Percentiles rank a stretch among this genome's conserved stretches.
Conservation (phyloP, 805 yeast species). For the Myxozyma melibiosi region DNA sequence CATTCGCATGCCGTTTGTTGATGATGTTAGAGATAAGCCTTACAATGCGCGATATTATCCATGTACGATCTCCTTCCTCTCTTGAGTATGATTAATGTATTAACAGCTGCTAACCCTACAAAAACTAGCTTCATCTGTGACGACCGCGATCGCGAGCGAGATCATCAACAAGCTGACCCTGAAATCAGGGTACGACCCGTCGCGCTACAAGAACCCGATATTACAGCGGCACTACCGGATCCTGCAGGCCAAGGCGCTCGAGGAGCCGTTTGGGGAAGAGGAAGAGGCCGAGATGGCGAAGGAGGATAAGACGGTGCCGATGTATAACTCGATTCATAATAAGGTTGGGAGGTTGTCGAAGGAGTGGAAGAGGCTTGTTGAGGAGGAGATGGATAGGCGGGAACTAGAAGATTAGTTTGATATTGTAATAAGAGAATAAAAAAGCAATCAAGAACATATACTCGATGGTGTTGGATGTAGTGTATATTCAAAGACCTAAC, state of each 20-base stretch:
- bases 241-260: slow-evolving; percentile 66
- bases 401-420: too few species aligned
- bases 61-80: not conserved
- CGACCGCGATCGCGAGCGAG: not conserved
- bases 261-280: slow-evolving; percentile 48
- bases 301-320: slow-evolving; percentile 33
- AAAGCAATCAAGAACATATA: not conserved
- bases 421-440: too few species aligned
- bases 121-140: not conserved
- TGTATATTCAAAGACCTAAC: not conserved
- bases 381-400: not conserved
- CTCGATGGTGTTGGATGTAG: not conserved
- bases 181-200: slow-evolving; percentile 56
- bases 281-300: slow-evolving; percentile 18
- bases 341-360: slow-evolving; percentile 3
- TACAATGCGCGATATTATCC: not conserved
- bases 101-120: not conserved
- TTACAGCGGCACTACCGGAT: slow-evolving; percentile 67
- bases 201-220: slow-evolving; percentile 63
- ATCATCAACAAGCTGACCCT: slow-evolving; percentile 47
- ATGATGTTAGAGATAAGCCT: slow-evolving; percentile 74
- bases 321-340: slow-evolving; percentile 34
- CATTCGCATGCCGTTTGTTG: slow-evolving; percentile 69
- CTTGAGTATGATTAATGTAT: not conserved
- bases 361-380: slow-evolving; percentile 3